Percentiles rank a stretch among this genome's conserved stretches.
Conservation (phyloP, 768 basidiomycete species). For the Auricularia heimuer region DNA sequence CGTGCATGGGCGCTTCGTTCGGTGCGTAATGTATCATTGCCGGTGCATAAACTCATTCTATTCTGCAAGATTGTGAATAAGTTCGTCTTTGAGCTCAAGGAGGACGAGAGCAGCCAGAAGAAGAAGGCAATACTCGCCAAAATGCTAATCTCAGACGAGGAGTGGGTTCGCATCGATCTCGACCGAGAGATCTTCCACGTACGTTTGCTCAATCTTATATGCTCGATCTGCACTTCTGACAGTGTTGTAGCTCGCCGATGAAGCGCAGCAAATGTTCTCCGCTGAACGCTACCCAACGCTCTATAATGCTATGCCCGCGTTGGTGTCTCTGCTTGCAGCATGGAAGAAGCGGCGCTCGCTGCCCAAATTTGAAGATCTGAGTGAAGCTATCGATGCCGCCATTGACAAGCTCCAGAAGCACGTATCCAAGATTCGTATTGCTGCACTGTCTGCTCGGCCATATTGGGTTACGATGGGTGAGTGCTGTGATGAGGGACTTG, state of each 20-base stretch:
- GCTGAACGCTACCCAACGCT: conserved; percentile 21
- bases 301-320: conserved; percentile 23
- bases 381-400: conserved; percentile 16
- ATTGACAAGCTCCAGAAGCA: conserved; percentile 21
- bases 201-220: conserved; percentile 2
- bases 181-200: conserved; percentile 17
- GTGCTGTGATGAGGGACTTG: no score
- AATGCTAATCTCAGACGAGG: conserved; percentile 14
- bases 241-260: conserved; percentile 19
- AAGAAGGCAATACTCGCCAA: conserved; percentile 17
- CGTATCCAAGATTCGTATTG: conserved; percentile 17
- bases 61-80: conserved; percentile 3
- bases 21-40: conserved; percentile 6
- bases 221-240: no score
- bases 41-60: background rate
- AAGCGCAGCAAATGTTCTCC: conserved; percentile 26
- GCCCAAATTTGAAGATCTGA: conserved; percentile 15
- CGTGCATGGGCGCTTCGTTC: conserved; percentile 10
- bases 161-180: conserved; percentile 18
- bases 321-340: conserved; percentile 22
- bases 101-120: conserved; percentile 16
- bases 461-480: no score
- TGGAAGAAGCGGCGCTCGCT: conserved; percentile 15
- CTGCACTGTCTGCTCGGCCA: no score
- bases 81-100: conserved; percentile 18